Evolutionary conservation across 257 asterid species (phyloP), one percentile per base, ranked within the genome.

Genomic region (Solanum pimpinellifolium): DNA sequence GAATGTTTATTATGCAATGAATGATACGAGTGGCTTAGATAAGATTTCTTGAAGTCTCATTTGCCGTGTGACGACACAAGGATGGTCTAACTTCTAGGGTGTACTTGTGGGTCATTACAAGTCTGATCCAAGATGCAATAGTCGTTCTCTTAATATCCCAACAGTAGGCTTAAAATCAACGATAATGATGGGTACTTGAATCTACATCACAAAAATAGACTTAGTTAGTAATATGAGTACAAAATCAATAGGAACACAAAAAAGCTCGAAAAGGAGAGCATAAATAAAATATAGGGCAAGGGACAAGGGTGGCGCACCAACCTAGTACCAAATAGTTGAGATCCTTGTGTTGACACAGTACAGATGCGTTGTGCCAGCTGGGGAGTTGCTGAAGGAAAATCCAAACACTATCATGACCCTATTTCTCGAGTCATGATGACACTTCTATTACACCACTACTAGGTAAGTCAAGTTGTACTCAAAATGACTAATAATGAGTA

Each of bases 311-410:
- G 62, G 11, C 11, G 21, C n/a, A 9, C 62, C n/a, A 52, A 52
- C 62, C 62, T 52, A 56, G n/a, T 56, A 3, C 62, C 9, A 52
- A 52, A 52, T 52, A 18, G n/a, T 0, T 56, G n/a, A 18, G 65
- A 56, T 4, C 65, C n/a, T 3, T 7, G 4, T 56, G n/a, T 4
- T 18, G 11, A n/a, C n/a, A 56, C 4, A 2, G n/a, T 56, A 7
- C 1, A 56, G 4, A 18, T 23, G 4, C 2, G 0, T 18, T 56
- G 65, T 2, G n/a, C 65, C 0, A 52, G n/a, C 62, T 16, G 18
- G n/a, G n/a, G n/a, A 52, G 62, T 52, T 52, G 20, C 11, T 52
- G 62, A 52, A 16, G n/a, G 4, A 23, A 56, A 18, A 7, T 56
- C 65, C 62, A 16, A 16, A 52, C 11, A 0, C 21, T 18, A 3